Percentiles rank a stretch among this genome's conserved stretches.
Conservation (phyloP, 1,284 basidiomycete genomes). For the Apiotrichum montevideense region DNA sequence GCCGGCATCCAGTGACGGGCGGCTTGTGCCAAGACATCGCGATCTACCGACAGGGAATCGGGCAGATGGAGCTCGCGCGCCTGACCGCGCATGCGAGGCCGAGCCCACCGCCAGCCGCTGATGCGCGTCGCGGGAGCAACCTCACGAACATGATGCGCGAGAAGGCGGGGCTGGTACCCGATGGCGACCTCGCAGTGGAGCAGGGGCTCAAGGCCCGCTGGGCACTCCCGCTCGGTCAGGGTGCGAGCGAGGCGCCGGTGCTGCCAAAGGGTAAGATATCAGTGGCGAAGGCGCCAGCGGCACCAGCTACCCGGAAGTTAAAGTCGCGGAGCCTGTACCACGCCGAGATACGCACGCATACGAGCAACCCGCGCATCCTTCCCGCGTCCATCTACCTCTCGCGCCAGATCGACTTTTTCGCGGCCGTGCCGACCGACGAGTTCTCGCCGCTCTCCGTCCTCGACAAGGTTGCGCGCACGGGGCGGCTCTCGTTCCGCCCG, state of each 20-base stretch:
- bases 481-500: slow-evolving; percentile 62
- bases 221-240: slow-evolving; percentile 55
- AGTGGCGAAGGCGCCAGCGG: too few species aligned
- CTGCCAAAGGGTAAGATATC: too few species aligned
- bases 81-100: slow-evolving; percentile 5
- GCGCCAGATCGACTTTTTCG: slow-evolving; percentile 71
- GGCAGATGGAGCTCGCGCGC: slow-evolving; percentile 26
- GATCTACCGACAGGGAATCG: slow-evolving; percentile 20
- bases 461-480: slow-evolving; percentile 57
- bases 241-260: slow-evolving; percentile 45
- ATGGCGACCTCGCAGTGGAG: slow-evolving; percentile 52
- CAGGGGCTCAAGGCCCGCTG: slow-evolving; percentile 61
- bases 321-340: slow-evolving; percentile 55
- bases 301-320: not conserved
- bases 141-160: slow-evolving; percentile 41
- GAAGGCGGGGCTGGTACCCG: slow-evolving; percentile 18
- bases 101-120: not conserved
- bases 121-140: slow-evolving; percentile 27
- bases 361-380: slow-evolving; percentile 55
- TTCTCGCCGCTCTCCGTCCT: slow-evolving; percentile 65
- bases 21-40: slow-evolving; percentile 30
- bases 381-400: slow-evolving; percentile 70
- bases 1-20: slow-evolving; percentile 16
- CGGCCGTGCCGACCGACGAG: slow-evolving; percentile 64
- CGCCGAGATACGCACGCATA: slow-evolving; percentile 70